Evolutionary conservation across 1,284 basidiomycete genomes (phyloP).

Genomic region (Xanthoconium separans): DNA sequence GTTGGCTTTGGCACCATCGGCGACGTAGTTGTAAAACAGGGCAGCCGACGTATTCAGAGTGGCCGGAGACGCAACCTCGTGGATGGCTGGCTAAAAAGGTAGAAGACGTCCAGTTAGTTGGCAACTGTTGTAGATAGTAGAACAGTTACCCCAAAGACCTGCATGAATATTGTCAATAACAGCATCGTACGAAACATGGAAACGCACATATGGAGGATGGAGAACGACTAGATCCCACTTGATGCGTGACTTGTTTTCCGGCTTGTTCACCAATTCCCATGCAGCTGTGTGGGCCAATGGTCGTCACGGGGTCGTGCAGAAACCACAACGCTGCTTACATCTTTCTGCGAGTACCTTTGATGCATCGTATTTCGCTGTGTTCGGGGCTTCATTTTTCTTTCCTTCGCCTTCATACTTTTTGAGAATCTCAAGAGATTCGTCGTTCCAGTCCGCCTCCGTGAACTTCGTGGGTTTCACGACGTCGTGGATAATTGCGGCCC

Average conservation of each 20-base stretch:
- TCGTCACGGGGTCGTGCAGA: background rate
- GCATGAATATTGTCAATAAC: background rate
- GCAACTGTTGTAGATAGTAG: too few species aligned
- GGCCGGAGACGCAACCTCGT: constrained; percentile 41
- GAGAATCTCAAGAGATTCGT: constrained; percentile 50
- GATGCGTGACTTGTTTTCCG: constrained; percentile 45
- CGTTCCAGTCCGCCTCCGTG: constrained; percentile 66
- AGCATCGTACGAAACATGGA: background rate
- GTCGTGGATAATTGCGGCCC: constrained; percentile 45
- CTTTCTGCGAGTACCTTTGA: constrained; percentile 73
- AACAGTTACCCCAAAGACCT: constrained; percentile 37
- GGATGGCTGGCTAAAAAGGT: constrained; percentile 41
- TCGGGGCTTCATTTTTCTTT: constrained; percentile 38
- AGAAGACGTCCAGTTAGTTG: too few species aligned
- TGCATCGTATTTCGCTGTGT: constrained; percentile 49
- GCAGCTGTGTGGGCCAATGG: constrained; percentile 33
- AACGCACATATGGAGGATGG: constrained; percentile 54
- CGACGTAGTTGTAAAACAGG: constrained; percentile 34
- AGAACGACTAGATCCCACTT: constrained; percentile 56
- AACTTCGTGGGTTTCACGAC: constrained; percentile 26
- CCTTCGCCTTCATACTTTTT: constrained; percentile 55
- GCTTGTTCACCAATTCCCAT: constrained; percentile 53
- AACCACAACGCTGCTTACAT: constrained; percentile 30
- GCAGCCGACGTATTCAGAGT: constrained; percentile 50
- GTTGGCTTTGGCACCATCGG: constrained; percentile 21